These are phyloP conservation scores for Hydrangea macrophylla DNA, from an alignment of 148 eudicot genomes.

Conservation along the genomic window DNA sequence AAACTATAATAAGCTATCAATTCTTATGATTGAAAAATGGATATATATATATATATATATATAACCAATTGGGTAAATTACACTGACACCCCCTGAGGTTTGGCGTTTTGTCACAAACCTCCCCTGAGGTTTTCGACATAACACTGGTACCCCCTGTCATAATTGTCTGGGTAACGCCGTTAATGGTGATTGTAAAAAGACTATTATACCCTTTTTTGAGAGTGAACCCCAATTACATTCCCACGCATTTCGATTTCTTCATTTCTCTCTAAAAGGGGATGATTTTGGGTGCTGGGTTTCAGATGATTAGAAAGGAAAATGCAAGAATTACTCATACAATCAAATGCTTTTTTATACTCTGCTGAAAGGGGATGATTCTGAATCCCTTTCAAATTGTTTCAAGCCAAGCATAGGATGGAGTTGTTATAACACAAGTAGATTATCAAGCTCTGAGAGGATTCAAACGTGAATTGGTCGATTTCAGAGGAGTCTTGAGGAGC, in stretches of 20 bases:
- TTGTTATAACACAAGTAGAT: constrained; percentile 37
- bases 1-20: too few relatives aligned
- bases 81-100: too few relatives aligned
- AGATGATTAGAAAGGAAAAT: background rate
- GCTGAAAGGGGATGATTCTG: constrained; percentile 18
- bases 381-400: constrained; percentile 25
- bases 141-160: too few relatives aligned
- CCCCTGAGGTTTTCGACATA: too few relatives aligned
- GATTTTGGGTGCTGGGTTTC: background rate
- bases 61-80: too few relatives aligned
- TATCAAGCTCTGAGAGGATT: constrained; percentile 53
- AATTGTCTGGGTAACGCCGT: too few relatives aligned
- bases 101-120: too few relatives aligned
- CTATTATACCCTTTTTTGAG: too few relatives aligned
- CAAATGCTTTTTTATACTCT: constrained; percentile 10
- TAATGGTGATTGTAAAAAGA: too few relatives aligned
- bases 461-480: constrained; percentile 48
- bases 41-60: too few relatives aligned
- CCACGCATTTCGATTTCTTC: constrained; percentile 17
- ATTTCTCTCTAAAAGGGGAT: background rate
- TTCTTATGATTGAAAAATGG: too few relatives aligned
- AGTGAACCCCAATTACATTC: constrained; percentile 2
- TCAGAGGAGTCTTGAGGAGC: constrained; percentile 41
- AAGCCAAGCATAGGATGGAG: constrained; percentile 41
- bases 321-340: background rate